Percentiles rank a stretch among this genome's conserved stretches.
Conservation (phyloP, 345 rosid species). For the Acer campestre region DNA sequence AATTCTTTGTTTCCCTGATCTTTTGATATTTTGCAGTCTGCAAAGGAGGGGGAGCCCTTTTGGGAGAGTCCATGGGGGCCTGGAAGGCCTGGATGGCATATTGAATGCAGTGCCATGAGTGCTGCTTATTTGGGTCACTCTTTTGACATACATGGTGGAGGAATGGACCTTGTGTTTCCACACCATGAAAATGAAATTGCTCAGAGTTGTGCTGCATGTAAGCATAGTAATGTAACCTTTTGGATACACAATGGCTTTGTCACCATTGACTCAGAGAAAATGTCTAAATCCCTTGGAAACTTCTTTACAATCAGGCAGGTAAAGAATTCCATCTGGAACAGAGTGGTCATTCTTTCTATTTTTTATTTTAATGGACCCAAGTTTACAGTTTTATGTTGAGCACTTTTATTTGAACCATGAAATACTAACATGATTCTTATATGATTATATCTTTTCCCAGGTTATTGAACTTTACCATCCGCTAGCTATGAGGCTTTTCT, state of each 20-base stretch:
- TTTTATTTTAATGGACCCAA: background rate
- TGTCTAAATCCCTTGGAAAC: conserved; percentile 97
- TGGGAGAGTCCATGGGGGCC: conserved; percentile 99
- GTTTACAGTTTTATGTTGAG: background rate
- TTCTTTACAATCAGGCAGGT: conserved; percentile 97
- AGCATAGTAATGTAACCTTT: conserved; percentile 68
- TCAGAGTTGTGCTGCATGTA: conserved; percentile 95
- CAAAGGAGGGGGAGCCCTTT: conserved; percentile 85
- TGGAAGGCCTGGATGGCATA: conserved; percentile 99
- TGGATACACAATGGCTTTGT: conserved; percentile 99
- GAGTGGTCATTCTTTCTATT: background rate
- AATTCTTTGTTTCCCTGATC: background rate
- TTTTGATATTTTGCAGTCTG: conserved; percentile 49
- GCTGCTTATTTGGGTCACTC: conserved; percentile 82
- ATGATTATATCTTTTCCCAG: conserved; percentile 34
- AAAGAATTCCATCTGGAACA: conserved; percentile 12
- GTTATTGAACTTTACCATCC: conserved; percentile 87
- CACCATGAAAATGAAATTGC: conserved; percentile 99
- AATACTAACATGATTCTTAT: conserved; percentile 10
- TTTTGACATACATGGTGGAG: conserved; percentile 97
- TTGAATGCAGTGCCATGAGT: conserved; percentile 97
- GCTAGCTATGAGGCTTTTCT: conserved; percentile 79
- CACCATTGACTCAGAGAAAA: conserved; percentile 90
- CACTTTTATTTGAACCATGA: background rate
- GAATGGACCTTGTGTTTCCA: conserved; percentile 98